Evolutionary conservation across 2,329 filamentous ascomycete species (phyloP), one percentile per base, ranked within the genome.

Genomic region (Fusarium humuli): DNA sequence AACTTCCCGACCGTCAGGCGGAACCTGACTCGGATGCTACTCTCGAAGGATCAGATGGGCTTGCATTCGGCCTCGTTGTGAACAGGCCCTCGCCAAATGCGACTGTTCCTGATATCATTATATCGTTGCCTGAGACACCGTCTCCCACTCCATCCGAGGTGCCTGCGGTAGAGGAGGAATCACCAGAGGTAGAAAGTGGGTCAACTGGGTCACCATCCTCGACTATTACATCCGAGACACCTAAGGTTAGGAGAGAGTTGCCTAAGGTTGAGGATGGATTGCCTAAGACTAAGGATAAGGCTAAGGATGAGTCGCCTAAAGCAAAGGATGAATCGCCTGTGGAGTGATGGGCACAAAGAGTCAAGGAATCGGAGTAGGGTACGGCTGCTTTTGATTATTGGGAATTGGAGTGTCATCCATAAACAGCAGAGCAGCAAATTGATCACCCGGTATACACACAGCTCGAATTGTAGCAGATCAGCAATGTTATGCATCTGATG

Each of bases 271-370:
- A 10, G 32, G 16, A 10, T 8, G 5, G 9, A 9, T 18, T 34
- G 4, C 32, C 32, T 9, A 34, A 34, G 32, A 4, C 1, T 18
- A 0, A 34, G 32, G 32, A 34, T 1, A 34, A 34, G 32, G 16
- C 2, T 18, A 6, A 18, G 34, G 34, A 37, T 12, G 12, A 12
- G 7, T 37, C 6, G 2, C 18, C 34, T 12, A n/a, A 37, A 3
- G 34, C 4, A 6, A 10, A n/a, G 6, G 18, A n/a, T 4, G 6
- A 3, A 3, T 37, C 10, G 1, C 6, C 32, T 34, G 30, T 4
- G 13, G 14, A 32, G 13, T 32, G 30, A 32, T 14, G 30, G 13
- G 13, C 22, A 22, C 22, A 22, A 22, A 22, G 22, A 22, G 22
- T 22, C 22, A 22, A 22, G 22, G 22, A 22, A 22, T 22, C 22